Evolutionary conservation across 495 filamentous ascomycete genomes (phyloP), one percentile per base, ranked within the genome.

Genomic region (Tetracladium setigerum): DNA sequence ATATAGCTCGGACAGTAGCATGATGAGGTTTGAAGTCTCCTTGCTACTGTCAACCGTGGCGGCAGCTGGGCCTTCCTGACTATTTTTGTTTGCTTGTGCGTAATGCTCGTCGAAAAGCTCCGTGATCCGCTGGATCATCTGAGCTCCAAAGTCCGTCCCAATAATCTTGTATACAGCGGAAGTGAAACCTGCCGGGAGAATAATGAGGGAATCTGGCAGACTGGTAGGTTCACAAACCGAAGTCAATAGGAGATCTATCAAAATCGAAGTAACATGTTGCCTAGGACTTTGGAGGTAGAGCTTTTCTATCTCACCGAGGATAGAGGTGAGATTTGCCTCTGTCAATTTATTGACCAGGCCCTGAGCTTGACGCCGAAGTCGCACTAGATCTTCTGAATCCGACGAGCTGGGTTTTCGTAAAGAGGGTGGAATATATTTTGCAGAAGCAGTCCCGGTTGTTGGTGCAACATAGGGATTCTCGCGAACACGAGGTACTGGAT

Each of bases 261-360:
- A 62, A 0, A 78, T 85, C 1, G 84, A 82, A 4, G 87, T 91
- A 35, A 97, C 87, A 60, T 88, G 76, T 40, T 89, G 84, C 8
- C 94, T 77, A 0, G 91, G 79, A 55, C 94, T 76, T 5, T 82
- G 76, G 22, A 79, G 74, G 61, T 96, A 98, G 0, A 97, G 68
- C 52, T 83, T 77, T 61, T 92, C 87, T 15, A 95, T 71, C 27
- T 94, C 87, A 3, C 71, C 67, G 6, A 95, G 66, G 41, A 96
- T 91, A 12, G 84, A 78, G 5, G 92, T 61, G 51, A 97, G 61
- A 55, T 88, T 96, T 3, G 88, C 80, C 60, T 96, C 90, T 1
- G 94, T 95, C 35, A 98, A 67, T 57, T 90, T 84, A 68, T 98
- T 98, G 50, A 97, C 71, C 9, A 92, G 72, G 61, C 92, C 92